Evolutionary conservation across 2,329 filamentous ascomycete genomes (phyloP).

Genomic region (Ciborinia camelliae): DNA sequence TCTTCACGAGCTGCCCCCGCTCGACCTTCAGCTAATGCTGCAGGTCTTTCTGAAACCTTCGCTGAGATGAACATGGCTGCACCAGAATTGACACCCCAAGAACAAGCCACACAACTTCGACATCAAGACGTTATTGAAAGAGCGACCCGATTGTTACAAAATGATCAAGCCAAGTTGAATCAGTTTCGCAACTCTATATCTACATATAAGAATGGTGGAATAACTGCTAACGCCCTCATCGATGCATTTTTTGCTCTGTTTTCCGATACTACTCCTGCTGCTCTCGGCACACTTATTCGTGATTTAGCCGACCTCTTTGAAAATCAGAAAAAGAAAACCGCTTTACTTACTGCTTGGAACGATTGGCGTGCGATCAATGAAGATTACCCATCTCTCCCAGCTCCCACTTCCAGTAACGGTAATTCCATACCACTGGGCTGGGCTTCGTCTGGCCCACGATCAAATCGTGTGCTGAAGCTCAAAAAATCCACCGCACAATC

Average conservation of each 20-base stretch:
- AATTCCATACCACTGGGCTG: conserved; percentile 33
- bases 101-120: conserved; percentile 74
- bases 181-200: conserved; percentile 80
- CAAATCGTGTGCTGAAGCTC: conserved; percentile 59
- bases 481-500: conserved; percentile 69
- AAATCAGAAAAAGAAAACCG: conserved; percentile 68
- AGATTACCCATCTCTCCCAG: conserved; percentile 86
- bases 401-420: conserved; percentile 57
- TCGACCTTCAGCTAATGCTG: conserved; percentile 21
- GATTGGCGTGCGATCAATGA: conserved; percentile 96
- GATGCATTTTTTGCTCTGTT: conserved; percentile 87
- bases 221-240: conserved; percentile 73
- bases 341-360: conserved; percentile 80
- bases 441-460: conserved; percentile 34
- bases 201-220: conserved; percentile 65
- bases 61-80: conserved; percentile 43
- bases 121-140: conserved; percentile 85
- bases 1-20: conserved; percentile 20
- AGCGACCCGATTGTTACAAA: conserved; percentile 74
- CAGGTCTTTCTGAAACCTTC: conserved; percentile 6
- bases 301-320: conserved; percentile 94
- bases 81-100: conserved; percentile 64
- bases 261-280: conserved; percentile 68
- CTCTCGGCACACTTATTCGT: conserved; percentile 83
- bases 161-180: conserved; percentile 69